Evolutionary conservation across 306 rosid species (phyloP).

Genomic region (Cucurbita pepo): DNA sequence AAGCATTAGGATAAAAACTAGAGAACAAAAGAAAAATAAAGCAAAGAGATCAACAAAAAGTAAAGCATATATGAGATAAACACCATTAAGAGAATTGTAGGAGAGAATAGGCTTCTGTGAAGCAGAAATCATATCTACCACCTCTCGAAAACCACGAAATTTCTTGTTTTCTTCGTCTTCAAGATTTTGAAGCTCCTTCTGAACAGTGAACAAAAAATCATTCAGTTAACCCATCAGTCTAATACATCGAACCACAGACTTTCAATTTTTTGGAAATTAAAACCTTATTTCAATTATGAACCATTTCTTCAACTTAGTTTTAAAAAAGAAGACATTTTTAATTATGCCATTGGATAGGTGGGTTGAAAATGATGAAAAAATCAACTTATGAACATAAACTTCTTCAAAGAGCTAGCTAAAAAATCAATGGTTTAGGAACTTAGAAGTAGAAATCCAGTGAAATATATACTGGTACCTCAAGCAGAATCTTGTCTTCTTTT

Average conservation of each 20-base stretch:
- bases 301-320: not conserved
- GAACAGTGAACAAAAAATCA: not conserved
- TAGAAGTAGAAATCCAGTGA: not conserved
- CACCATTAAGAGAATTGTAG: slow-evolving; percentile 73
- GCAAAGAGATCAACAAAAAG: slow-evolving; percentile 8
- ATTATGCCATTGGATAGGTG: not conserved
- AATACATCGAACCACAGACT: not conserved
- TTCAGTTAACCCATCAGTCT: not conserved
- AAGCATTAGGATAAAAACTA: slow-evolving; percentile 11
- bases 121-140: slow-evolving; percentile 93
- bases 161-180: slow-evolving; percentile 61
- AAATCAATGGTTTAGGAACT: not conserved
- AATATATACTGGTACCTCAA: slow-evolving; percentile 33
- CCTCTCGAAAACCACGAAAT: slow-evolving; percentile 81
- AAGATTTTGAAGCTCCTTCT: slow-evolving; percentile 42
- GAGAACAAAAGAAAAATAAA: not conserved
- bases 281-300: not conserved
- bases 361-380: not conserved
- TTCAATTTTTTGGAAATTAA: not conserved
- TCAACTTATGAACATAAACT: not conserved
- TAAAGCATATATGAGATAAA: slow-evolving; percentile 30
- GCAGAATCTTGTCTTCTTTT: slow-evolving; percentile 52
- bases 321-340: not conserved
- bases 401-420: not conserved
- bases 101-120: slow-evolving; percentile 92